Conservation (phyloP, 352 stramenopile genomes). For the Phytopythium ostracodes region DNA sequence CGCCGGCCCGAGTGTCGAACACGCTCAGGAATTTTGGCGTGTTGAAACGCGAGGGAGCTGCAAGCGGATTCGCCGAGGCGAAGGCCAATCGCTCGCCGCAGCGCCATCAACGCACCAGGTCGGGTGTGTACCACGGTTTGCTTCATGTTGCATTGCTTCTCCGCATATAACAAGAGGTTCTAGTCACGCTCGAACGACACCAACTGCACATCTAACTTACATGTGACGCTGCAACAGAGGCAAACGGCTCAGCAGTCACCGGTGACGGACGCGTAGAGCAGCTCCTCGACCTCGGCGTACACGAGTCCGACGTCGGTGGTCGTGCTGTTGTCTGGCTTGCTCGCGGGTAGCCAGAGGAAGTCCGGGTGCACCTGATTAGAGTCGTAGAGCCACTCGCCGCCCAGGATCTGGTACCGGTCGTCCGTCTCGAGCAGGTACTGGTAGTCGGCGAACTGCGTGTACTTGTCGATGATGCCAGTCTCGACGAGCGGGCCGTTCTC, state of each 20-base stretch:
- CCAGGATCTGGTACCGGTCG: conserved; percentile 54
- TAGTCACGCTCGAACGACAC: background rate
- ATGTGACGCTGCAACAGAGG: background rate
- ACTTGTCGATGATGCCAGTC: conserved; percentile 37
- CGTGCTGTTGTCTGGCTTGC: conserved; percentile 28
- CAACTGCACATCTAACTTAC: background rate
- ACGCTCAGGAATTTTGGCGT: background rate
- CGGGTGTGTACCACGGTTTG: background rate
- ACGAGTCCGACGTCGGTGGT: conserved; percentile 40
- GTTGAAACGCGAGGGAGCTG: background rate
- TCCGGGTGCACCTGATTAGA: conserved; percentile 59
- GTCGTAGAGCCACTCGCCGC: conserved; percentile 58
- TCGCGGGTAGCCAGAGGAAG: conserved; percentile 66
- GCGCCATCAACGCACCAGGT: background rate
- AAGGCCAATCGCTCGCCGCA: background rate
- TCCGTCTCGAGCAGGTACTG: conserved; percentile 71
- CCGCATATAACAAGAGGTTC: background rate
- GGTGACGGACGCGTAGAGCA: conserved; percentile 31
- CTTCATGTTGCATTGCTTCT: background rate
- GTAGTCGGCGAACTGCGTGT: conserved; percentile 56
- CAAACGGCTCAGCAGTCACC: conserved; percentile 14
- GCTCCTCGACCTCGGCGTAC: conserved; percentile 43
- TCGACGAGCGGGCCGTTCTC: conserved; percentile 49
- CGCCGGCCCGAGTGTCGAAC: background rate
- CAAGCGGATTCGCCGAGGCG: background rate